A percentile compares a stretch with the other conserved stretches of the same genome.
Evolutionary conservation across 2,329 filamentous ascomycete species (phyloP).

Genomic region (Zasmidium cellare): DNA sequence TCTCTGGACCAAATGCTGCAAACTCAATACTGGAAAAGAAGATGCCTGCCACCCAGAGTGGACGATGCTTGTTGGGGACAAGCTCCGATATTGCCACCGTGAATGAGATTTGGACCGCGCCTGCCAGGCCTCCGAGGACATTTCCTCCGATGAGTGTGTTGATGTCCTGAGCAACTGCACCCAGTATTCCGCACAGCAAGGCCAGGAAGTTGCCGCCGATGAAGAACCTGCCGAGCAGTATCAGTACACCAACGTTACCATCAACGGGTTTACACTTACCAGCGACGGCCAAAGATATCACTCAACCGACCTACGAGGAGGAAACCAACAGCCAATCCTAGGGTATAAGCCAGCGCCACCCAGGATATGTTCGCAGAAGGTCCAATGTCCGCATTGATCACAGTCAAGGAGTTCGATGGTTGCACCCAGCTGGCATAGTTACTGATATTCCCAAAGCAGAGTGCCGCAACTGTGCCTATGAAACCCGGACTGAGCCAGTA

Average conservation of each 20-base stretch:
- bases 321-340: slow-evolving; percentile 4
- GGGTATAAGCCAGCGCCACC: slow-evolving; percentile 1
- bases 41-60: slow-evolving; percentile 39
- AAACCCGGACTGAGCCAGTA: slow-evolving; percentile 14
- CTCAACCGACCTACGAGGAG: not conserved
- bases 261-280: not conserved
- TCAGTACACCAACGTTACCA: not conserved
- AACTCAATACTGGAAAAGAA: slow-evolving; percentile 45
- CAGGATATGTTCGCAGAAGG: slow-evolving; percentile 1
- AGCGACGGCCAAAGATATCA: slow-evolving; percentile 16
- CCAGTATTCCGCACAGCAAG: slow-evolving; percentile 12
- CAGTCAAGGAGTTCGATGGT: slow-evolving; percentile 1
- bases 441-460: slow-evolving; percentile 15
- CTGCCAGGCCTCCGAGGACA: slow-evolving; percentile 14
- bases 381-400: not conserved
- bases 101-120: slow-evolving; percentile 16
- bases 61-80: slow-evolving; percentile 22
- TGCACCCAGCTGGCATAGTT: slow-evolving; percentile 7
- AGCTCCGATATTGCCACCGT: slow-evolving; percentile 15
- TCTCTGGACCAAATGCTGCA: slow-evolving; percentile 48
- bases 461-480: slow-evolving; percentile 12
- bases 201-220: slow-evolving; percentile 18
- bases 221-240: slow-evolving; percentile 8
- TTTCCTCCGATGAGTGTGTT: slow-evolving; percentile 17
- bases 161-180: slow-evolving; percentile 12